phyloP scores from a whole-genome alignment of 2,329 filamentous ascomycete genomes.

The Pseudofabraea citricarpa region DNA sequence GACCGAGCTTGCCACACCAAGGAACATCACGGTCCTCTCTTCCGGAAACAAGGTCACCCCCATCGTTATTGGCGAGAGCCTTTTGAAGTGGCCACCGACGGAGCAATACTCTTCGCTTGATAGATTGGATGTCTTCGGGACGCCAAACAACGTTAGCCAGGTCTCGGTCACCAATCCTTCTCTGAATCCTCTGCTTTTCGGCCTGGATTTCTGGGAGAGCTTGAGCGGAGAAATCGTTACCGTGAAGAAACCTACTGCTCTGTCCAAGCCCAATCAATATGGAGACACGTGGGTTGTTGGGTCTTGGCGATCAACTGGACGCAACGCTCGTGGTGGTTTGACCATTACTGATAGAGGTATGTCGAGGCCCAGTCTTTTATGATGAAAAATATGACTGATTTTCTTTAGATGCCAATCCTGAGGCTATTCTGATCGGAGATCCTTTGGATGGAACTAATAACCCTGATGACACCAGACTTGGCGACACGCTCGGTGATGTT shows the following conservation, averaged over 20 bases:
- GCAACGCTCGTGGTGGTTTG: conserved; percentile 58
- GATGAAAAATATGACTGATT: conserved; percentile 2
- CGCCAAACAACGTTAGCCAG: conserved; percentile 57
- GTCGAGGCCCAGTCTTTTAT: no score
- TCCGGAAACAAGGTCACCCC: conserved; percentile 49
- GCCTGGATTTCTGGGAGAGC: conserved; percentile 71
- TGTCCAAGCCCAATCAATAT: conserved; percentile 57
- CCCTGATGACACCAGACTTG: conserved; percentile 54
- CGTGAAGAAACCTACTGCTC: conserved; percentile 48
- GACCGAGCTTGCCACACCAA: conserved; percentile 56
- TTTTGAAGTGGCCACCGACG: conserved; percentile 50
- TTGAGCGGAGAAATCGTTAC: conserved; percentile 64
- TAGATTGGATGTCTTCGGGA: conserved; percentile 56
- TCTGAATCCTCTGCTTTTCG: conserved; percentile 56
- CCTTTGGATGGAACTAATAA: conserved; percentile 63
- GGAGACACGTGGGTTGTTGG: conserved; percentile 68
- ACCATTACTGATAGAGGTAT: conserved; percentile 55
- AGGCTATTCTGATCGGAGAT: conserved; percentile 59
- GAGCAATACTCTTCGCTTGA: conserved; percentile 58
- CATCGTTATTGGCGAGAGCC: conserved; percentile 56
- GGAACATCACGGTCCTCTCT: conserved; percentile 47
- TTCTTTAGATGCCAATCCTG: conserved; percentile 58
- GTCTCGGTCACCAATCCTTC: conserved; percentile 56
- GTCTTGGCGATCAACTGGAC: conserved; percentile 57
- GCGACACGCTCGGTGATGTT: conserved; percentile 59